These are phyloP conservation scores for Ustulina deusta DNA, from an alignment of 2,329 filamentous ascomycete species.

Conservation along the genomic window DNA sequence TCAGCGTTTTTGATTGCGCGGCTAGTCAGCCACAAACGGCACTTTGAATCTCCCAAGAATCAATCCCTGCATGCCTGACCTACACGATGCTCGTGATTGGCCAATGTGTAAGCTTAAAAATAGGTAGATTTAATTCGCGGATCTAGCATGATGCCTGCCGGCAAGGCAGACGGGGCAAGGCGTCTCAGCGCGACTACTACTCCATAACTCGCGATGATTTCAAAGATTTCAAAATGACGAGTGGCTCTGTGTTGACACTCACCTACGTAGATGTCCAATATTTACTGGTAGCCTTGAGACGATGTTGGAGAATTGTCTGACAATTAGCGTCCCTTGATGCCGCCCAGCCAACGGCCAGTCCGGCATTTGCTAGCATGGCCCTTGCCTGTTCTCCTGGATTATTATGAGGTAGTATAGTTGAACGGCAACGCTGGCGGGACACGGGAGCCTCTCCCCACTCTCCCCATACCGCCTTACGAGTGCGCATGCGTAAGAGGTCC, in stretches of 20 bases:
- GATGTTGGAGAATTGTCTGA: neutral
- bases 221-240: neutral
- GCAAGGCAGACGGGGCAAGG: neutral
- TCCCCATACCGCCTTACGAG: conserved; percentile 13
- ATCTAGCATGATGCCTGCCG: conserved; percentile 2
- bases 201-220: neutral
- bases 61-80: conserved; percentile 8
- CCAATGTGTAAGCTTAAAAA: conserved; percentile 1
- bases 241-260: neutral
- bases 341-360: neutral
- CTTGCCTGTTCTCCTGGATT: neutral
- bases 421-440: conserved; percentile 4
- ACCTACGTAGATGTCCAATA: neutral
- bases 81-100: conserved; percentile 14
- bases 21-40: conserved; percentile 8
- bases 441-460: conserved; percentile 10
- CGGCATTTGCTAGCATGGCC: neutral
- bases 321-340: neutral
- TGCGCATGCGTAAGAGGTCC: conserved; percentile 19
- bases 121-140: neutral
- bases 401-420: neutral
- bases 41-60: conserved; percentile 1
- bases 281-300: neutral
- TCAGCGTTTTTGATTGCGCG: conserved; percentile 14
- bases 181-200: neutral